Evolutionary conservation across 2,329 filamentous ascomycete genomes (phyloP), one percentile per base, ranked within the genome.

Genomic region (Microsporum ferrugineum): DNA sequence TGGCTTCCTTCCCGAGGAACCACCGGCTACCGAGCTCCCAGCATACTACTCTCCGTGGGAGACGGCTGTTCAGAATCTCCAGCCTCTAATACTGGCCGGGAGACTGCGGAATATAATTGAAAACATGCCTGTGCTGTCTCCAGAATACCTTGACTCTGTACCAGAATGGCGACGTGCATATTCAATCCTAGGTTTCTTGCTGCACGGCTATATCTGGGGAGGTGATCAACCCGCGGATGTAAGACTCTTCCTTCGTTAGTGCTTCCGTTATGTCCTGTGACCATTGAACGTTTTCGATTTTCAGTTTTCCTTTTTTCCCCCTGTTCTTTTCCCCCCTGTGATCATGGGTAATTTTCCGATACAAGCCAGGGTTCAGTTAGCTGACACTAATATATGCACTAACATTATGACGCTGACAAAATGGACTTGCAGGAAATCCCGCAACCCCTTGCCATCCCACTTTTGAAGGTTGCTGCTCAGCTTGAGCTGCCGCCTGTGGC

Each of bases 31-130:
- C 64, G 79, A 84, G 60, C 84, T 99, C 12, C 88, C 91, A 7
- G 88, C 88, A 2, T 97, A 96, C 78, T 99, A 97, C 76, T 86
- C 88, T 73, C 89, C 90, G 71, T 99, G 94, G 94, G 94, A 99
- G 76, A 84, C 87, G 53, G 82, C 96, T 57, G 84, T 87, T 38
- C 83, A 86, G 66, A 96, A 96, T 70, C 80, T 99, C 34, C 94
- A 96, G 76, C 85, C 86, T 10, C 79, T 97, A 63, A 85, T 97
- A 58, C 81, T 96, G 61, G 95, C 87, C 75, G 89, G 88, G 72
- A 86, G 91, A 63, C 79, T 99, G 65, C 86, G 90, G 53, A 82
- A 85, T 58, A 84, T 91, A 63, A 83, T 97, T 62, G 87, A 96
- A 67, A 80, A 82, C 51, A 81, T 99, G 63, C 91, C 92, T 5